Evolutionary conservation across 2,329 filamentous ascomycete genomes (phyloP).

Genomic region (Fusarium sarcochroum): DNA sequence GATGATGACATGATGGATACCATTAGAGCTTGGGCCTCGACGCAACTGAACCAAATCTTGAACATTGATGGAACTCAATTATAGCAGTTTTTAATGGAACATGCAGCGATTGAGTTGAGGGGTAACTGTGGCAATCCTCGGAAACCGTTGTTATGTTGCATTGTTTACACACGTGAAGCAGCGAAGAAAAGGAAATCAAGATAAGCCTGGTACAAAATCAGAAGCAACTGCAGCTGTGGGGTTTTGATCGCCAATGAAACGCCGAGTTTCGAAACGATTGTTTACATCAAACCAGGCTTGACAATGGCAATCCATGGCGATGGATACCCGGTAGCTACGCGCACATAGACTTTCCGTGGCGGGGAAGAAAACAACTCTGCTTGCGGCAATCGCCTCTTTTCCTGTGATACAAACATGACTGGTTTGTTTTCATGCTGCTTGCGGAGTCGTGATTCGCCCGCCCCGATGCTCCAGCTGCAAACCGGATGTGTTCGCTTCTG

Average conservation of each 20-base stretch:
- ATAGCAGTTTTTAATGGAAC: constrained; percentile 2
- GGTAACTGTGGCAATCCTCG: constrained; percentile 29
- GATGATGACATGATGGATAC: constrained; percentile 15
- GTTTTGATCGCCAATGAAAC: constrained; percentile 26
- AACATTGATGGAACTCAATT: constrained; percentile 13
- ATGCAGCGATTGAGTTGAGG: constrained; percentile 19
- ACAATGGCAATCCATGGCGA: constrained; percentile 10
- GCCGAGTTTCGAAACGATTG: constrained; percentile 18
- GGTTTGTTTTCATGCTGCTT: constrained; percentile 31
- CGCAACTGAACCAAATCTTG: constrained; percentile 13
- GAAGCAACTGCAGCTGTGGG: constrained; percentile 15
- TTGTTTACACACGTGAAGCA: constrained; percentile 37
- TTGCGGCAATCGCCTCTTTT: constrained; percentile 25
- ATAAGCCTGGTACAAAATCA: constrained; percentile 25
- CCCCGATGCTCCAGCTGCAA: constrained; percentile 25
- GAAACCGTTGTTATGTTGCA: constrained; percentile 32
- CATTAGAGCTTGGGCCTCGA: constrained; percentile 21
- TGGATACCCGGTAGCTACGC: constrained; percentile 34
- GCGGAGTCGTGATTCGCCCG: constrained; percentile 33
- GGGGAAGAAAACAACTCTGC: constrained; percentile 30
- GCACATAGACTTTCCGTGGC: constrained; percentile 24
- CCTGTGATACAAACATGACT: constrained; percentile 18
- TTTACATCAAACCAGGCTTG: constrained; percentile 34
- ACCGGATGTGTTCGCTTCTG: constrained; percentile 27
- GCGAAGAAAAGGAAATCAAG: constrained; percentile 25